Evolutionary conservation across 2,329 filamentous ascomycete genomes (phyloP).

Genomic region (Ophiostoma perfectum): DNA sequence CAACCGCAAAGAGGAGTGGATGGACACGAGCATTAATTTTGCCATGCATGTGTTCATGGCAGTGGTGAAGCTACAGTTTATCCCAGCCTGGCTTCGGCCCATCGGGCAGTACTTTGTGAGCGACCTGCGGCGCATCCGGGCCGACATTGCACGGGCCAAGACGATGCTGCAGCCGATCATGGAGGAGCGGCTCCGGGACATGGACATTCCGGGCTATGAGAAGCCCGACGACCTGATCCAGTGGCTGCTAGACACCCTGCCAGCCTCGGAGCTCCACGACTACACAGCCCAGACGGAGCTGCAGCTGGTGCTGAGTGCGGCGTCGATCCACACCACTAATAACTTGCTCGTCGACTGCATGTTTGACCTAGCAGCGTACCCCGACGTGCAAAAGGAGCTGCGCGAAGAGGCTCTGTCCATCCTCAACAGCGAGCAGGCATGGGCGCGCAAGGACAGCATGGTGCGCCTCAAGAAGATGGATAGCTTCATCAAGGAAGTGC

Average conservation of each 20-base stretch:
- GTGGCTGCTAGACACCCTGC: constrained; percentile 41
- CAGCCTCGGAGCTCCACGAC: constrained; percentile 37
- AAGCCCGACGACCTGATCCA: constrained; percentile 42
- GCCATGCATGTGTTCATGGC: constrained; percentile 46
- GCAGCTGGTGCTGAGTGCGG: constrained; percentile 42
- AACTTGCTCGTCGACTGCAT: constrained; percentile 45
- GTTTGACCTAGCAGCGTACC: constrained; percentile 45
- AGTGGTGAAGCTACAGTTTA: constrained; percentile 47
- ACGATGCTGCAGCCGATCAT: constrained; percentile 43
- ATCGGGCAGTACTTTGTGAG: constrained; percentile 43
- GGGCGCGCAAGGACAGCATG: constrained; percentile 41
- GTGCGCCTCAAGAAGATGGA: constrained; percentile 43
- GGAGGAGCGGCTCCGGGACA: constrained; percentile 41
- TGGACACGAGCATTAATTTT: constrained; percentile 48
- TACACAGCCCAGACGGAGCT: constrained; percentile 38
- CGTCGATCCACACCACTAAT: constrained; percentile 44
- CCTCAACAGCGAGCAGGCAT: constrained; percentile 39
- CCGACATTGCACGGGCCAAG: constrained; percentile 40
- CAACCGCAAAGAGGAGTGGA: constrained; percentile 50
- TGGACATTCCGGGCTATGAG: constrained; percentile 36
- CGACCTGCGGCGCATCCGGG: constrained; percentile 42
- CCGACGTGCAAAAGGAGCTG: constrained; percentile 44
- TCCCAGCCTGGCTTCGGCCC: constrained; percentile 46
- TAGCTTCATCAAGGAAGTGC: constrained; percentile 45
- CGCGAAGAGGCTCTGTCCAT: constrained; percentile 44